A percentile compares a stretch with the other conserved stretches of the same genome.
Evolutionary conservation across 805 yeast species (phyloP).

Genomic region (Cyberlindnera mrakii): DNA sequence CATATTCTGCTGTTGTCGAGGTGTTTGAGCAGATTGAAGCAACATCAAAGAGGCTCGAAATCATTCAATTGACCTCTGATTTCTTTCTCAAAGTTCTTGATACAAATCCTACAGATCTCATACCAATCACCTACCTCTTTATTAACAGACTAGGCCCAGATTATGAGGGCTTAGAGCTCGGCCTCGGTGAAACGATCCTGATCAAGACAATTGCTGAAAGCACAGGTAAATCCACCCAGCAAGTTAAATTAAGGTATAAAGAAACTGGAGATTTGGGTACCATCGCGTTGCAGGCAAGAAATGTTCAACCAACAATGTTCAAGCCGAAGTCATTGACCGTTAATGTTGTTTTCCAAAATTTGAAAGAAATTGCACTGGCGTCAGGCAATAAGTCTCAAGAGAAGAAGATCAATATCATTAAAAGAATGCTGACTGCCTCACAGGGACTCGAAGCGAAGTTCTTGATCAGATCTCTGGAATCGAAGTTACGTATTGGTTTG

Average conservation of each 20-base stretch:
- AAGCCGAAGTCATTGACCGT: slow-evolving; percentile 79
- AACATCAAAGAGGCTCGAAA: slow-evolving; percentile 79
- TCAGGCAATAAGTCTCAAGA: slow-evolving; percentile 81
- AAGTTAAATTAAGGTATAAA: slow-evolving; percentile 68
- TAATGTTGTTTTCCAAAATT: slow-evolving; percentile 62
- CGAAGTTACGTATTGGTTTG: slow-evolving; percentile 85
- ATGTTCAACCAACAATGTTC: slow-evolving; percentile 88
- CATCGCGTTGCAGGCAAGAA: slow-evolving; percentile 79
- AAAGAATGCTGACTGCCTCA: slow-evolving; percentile 79
- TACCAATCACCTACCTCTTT: slow-evolving; percentile 73
- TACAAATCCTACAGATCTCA: slow-evolving; percentile 46
- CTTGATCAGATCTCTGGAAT: slow-evolving; percentile 83
- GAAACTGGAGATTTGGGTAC: slow-evolving; percentile 86
- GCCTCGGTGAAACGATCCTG: slow-evolving; percentile 84
- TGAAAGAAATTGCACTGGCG: slow-evolving; percentile 70
- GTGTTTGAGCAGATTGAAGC: slow-evolving; percentile 74
- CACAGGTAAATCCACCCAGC: slow-evolving; percentile 73
- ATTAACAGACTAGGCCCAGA: slow-evolving; percentile 93
- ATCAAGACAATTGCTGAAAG: slow-evolving; percentile 86
- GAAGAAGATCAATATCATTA: slow-evolving; percentile 71
- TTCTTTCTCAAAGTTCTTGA: slow-evolving; percentile 62
- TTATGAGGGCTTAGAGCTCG: slow-evolving; percentile 89
- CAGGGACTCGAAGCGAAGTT: slow-evolving; percentile 85
- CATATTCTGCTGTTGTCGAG: slow-evolving; percentile 39
- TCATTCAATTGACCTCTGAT: slow-evolving; percentile 66